Percentiles rank a stretch among this genome's conserved stretches.
These are phyloP conservation scores for Xylaria multiplex DNA, from an alignment of 2,329 filamentous ascomycete species.

Conservation along the genomic window DNA sequence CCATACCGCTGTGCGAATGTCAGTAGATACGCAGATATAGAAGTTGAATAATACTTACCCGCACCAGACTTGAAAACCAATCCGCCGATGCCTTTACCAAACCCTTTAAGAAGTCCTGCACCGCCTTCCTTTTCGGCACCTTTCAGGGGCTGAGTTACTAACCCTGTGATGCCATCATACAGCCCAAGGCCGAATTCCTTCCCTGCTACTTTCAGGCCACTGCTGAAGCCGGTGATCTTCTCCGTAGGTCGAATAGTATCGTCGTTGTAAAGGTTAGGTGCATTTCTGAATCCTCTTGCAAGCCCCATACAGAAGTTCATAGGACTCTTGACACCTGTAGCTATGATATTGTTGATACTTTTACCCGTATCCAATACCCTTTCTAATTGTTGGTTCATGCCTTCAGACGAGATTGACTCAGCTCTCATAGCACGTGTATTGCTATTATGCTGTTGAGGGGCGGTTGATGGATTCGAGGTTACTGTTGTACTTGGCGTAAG, in stretches of 20 bases:
- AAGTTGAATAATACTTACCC: slow-evolving; percentile 58
- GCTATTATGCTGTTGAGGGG: slow-evolving; percentile 17
- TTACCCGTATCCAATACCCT: slow-evolving; percentile 72
- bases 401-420: slow-evolving; percentile 35
- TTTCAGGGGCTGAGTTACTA: slow-evolving; percentile 80
- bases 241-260: slow-evolving; percentile 80
- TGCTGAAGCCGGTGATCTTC: slow-evolving; percentile 80
- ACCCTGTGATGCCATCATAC: slow-evolving; percentile 82
- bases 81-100: slow-evolving; percentile 86
- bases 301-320: slow-evolving; percentile 86
- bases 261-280: slow-evolving; percentile 85
- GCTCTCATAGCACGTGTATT: neutral
- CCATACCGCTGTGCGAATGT: slow-evolving; percentile 63
- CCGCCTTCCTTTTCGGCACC: slow-evolving; percentile 73
- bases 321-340: slow-evolving; percentile 79
- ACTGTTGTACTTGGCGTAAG: slow-evolving; percentile 31
- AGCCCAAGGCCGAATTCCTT: slow-evolving; percentile 82
- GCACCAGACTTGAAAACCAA: slow-evolving; percentile 84
- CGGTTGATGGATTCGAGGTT: slow-evolving; percentile 17
- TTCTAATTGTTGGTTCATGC: slow-evolving; percentile 58
- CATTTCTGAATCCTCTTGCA: slow-evolving; percentile 88
- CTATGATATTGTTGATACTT: slow-evolving; percentile 76
- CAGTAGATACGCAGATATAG: slow-evolving; percentile 21
- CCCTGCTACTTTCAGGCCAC: slow-evolving; percentile 79
- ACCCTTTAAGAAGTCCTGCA: slow-evolving; percentile 76